Evolutionary conservation across 768 basidiomycete genomes (phyloP), one percentile per base, ranked within the genome.

Genomic region (Termitomyces sp.): DNA sequence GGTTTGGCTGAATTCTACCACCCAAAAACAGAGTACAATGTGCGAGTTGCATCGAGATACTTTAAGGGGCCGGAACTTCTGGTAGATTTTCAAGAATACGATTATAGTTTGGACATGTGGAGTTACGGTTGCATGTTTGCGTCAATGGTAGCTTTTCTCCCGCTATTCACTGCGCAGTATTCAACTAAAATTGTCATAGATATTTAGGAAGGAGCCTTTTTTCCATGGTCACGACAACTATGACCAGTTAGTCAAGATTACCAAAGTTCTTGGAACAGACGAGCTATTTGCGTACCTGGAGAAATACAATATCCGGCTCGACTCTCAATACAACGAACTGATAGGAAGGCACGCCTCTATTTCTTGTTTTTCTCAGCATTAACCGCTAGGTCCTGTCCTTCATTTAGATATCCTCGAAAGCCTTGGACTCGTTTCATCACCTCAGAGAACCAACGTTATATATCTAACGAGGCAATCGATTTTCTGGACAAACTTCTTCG

Each of bases 211-310:
- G 72, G 96, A 98, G 71, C 96, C 96, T 24, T 97, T 98, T 78
- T 98, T 98, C 84, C 96, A 98, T 67, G 96, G 96, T 16, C 95
- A 97, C 68, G 95, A 98, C 73, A 98, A 98, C 73, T 96, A 96
- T 67, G 96, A 98, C 74, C 96, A 98, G 69, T 77, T 98, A 58
- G 95, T 96, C 68, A 98, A 97, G 76, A 98, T 98, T 62, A 88
- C 94, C 55, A 98, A 98, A 76, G 94, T 98, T 50, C 79, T 98
- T 59, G 96, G 96, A 46, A 98, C 96, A 5, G 96, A 98, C 63
- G 96, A 96, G 65, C 74, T 98, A 36, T 96, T 92, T 69, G 77
- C 85, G 43, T 98, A 98, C 71, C 84, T 93, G 60, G 92, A 94
- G 72, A 93, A 92, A 75, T 98, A 98, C 75, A 89, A 90, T 68